Evolutionary conservation across 108 stramenopile genomes (phyloP), one percentile per base, ranked within the genome.

Genomic region (Aurantiochytrium sp.): DNA sequence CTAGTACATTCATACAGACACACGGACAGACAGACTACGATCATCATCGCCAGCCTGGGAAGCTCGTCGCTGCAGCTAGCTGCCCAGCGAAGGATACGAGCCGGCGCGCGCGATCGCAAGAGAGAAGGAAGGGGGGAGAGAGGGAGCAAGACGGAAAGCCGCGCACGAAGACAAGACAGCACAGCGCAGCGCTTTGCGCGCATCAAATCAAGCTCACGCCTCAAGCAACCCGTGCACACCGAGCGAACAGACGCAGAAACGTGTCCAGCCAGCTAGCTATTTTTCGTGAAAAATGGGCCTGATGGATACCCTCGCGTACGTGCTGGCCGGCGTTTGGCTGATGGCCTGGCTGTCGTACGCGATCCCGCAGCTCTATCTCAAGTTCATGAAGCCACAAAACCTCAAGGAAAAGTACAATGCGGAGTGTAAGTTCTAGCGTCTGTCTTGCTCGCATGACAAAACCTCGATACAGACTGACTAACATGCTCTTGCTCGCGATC

Each of bases 391-490:
- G 58, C 94, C 96, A 35, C 96, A 96, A n/a, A 92, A 98, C 89
- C 91, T 98, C 64, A 96, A 96, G 89, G 93, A 95, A 72, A 92
- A 95, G 87, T 97, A 98, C 93, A 87, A 95, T 43, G 98, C 98
- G 10, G 92, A 90, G 87, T 99, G 64, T 69, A 69, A 69, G 64
- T 69, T 8, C 1, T 16, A n/a, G 21, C 19, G 59, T n/a, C n/a
- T 59, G 1, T 35, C 35, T 35, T 35, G 35, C 35, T 35, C 35
- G 35, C 35, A 35, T 35, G n/a, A 59, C 59, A 59, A 3, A 59
- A n/a, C 2, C 2, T n/a, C 3, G 21, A 59, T 2, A 23, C n/a
- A 23, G 59, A 59, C 59, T 59, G 59, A 3, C 59, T 19, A n/a
- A 59, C n/a, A 19, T n/a, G 59, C 21, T 59, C 21, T 59, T 59